These are phyloP conservation scores for Nicotiana obtusifolia DNA, from an alignment of 257 asterid species.

Conservation along the genomic window DNA sequence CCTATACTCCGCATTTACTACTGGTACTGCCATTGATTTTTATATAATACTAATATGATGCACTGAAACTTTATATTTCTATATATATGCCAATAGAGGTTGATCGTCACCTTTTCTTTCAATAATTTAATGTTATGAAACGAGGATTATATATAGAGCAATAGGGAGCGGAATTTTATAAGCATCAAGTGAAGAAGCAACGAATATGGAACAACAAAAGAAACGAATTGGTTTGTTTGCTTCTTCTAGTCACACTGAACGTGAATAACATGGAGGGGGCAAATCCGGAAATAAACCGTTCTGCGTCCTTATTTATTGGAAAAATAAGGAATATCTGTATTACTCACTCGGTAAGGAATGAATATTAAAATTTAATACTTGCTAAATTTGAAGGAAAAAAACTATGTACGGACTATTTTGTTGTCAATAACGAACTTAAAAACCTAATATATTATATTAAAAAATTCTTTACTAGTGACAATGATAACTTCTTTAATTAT, in stretches of 20 bases:
- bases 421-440: too few species aligned
- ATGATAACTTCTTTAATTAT: too few species aligned
- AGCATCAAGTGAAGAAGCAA: neutral
- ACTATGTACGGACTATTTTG: too few species aligned
- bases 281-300: neutral
- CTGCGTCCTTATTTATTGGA: neutral
- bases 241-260: neutral
- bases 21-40: constrained; percentile 5
- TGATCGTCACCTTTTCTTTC: neutral
- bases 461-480: too few species aligned
- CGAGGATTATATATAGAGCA: neutral
- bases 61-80: neutral
- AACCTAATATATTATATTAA: too few species aligned
- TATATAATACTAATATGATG: neutral
- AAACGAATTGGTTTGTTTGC: constrained; percentile 5
- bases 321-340: neutral
- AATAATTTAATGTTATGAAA: neutral
- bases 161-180: neutral
- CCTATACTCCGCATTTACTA: constrained; percentile 39
- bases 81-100: neutral
- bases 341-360: too few species aligned
- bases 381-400: too few species aligned
- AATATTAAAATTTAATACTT: too few species aligned
- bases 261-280: constrained; percentile 8
- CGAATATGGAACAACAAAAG: constrained; percentile 1